These are phyloP conservation scores for Actinidia polygama DNA, from an alignment of 179 eudicot genomes.

Conservation along the genomic window DNA sequence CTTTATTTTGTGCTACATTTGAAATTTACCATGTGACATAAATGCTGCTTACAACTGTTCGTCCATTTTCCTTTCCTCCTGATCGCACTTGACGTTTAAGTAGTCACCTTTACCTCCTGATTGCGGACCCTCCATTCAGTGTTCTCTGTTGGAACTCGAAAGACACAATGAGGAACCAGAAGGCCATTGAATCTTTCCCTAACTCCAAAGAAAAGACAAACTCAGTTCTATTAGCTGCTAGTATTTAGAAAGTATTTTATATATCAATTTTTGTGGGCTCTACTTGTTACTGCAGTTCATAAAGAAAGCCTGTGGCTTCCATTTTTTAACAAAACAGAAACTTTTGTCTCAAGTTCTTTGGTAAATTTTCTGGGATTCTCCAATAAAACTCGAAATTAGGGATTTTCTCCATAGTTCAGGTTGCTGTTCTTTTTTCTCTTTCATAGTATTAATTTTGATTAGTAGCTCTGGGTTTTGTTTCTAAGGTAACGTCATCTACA, in stretches of 20 bases:
- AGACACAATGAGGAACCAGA: not conserved
- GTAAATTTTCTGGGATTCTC: not conserved
- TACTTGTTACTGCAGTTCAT: not conserved
- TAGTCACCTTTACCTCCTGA: not conserved
- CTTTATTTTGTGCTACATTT: not conserved
- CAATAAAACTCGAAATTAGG: not conserved
- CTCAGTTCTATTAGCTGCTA: not conserved
- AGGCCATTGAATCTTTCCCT: not conserved
- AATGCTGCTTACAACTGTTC: not conserved
- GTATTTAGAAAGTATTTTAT: no score
- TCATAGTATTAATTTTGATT: not conserved
- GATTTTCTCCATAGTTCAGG: not conserved
- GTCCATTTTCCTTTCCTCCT: conserved; percentile 3
- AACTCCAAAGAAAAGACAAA: not conserved
- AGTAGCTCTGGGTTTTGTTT: not conserved
- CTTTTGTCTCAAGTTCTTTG: not conserved
- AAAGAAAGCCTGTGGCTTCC: not conserved
- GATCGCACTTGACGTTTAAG: not conserved
- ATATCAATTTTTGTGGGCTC: not conserved
- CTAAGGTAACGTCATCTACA: not conserved
- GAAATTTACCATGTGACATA: not conserved
- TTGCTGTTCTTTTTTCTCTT: not conserved
- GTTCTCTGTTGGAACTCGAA: conserved; percentile 9
- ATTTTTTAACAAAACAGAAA: not conserved
- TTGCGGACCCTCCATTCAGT: not conserved